A percentile compares a stretch with the other conserved stretches of the same genome.
These are phyloP conservation scores for Xerocomellus dryophilus DNA, from an alignment of 768 basidiomycete species.

Conservation along the genomic window DNA sequence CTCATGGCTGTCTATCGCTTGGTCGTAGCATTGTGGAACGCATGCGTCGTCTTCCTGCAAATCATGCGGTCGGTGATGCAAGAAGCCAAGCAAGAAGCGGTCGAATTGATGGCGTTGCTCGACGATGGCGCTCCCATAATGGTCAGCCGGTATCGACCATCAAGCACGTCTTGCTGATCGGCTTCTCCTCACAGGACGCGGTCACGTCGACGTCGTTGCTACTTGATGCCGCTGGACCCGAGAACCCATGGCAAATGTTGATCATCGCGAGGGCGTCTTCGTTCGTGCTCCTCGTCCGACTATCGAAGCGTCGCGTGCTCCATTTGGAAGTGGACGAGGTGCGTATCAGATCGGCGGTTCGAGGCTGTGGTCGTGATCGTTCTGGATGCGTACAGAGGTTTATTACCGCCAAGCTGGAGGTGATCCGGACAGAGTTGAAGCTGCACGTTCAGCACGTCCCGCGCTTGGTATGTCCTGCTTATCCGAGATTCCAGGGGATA, in stretches of 20 bases:
- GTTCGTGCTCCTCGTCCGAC: slow-evolving; percentile 19
- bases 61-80: slow-evolving; percentile 6
- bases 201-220: slow-evolving; percentile 1
- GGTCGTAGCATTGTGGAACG: slow-evolving; percentile 9
- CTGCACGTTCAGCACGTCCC: slow-evolving; percentile 11
- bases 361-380: neutral
- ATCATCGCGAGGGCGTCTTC: slow-evolving; percentile 19
- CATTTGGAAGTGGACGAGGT: slow-evolving; percentile 28
- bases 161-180: slow-evolving; percentile 3
- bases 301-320: slow-evolving; percentile 19
- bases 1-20: slow-evolving; percentile 6
- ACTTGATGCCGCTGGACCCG: neutral
- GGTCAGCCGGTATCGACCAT: neutral
- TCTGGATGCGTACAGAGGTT: slow-evolving; percentile 7
- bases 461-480: slow-evolving; percentile 14
- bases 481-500: neutral
- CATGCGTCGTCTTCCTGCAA: slow-evolving; percentile 10
- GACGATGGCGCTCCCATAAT: slow-evolving; percentile 1
- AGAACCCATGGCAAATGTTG: slow-evolving; percentile 15
- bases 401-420: slow-evolving; percentile 16
- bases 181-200: neutral
- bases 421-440: slow-evolving; percentile 17
- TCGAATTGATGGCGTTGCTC: slow-evolving; percentile 12
- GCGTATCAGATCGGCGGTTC: neutral
- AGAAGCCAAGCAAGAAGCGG: slow-evolving; percentile 19